Percentiles rank a stretch among this genome's conserved stretches.
Evolutionary conservation across 2,329 filamentous ascomycete genomes (phyloP).

Genomic region (Ophiocordyceps sinensis): DNA sequence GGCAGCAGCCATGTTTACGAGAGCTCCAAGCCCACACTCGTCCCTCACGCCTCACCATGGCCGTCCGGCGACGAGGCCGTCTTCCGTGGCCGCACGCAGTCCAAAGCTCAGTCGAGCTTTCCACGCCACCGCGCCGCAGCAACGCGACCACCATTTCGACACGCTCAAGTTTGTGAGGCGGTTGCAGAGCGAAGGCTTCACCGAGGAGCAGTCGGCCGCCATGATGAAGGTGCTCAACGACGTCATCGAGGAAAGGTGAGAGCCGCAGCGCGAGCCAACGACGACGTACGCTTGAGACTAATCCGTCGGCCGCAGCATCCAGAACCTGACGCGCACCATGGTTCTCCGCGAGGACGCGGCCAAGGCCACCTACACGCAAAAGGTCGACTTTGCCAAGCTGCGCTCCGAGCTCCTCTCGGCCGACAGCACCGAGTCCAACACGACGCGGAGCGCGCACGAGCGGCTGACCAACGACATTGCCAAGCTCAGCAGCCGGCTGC

Average conservation of each 20-base stretch:
- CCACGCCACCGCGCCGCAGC: constrained; percentile 44
- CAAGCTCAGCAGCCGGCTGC: constrained; percentile 75
- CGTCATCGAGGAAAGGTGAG: constrained; percentile 83
- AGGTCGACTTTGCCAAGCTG: constrained; percentile 95
- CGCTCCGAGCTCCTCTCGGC: constrained; percentile 85
- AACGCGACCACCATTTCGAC: constrained; percentile 88
- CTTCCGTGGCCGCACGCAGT: neutral
- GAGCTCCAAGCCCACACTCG: neutral
- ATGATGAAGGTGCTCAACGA: constrained; percentile 97
- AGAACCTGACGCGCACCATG: constrained; percentile 96
- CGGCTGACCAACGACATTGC: constrained; percentile 86
- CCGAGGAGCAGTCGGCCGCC: constrained; percentile 87
- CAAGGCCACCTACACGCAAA: constrained; percentile 68
- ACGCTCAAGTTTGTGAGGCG: constrained; percentile 94
- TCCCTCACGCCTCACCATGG: too few species aligned
- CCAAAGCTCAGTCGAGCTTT: constrained; percentile 34
- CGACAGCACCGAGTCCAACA: constrained; percentile 78
- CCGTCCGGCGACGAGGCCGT: neutral
- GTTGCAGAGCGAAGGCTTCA: constrained; percentile 82
- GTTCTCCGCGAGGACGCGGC: constrained; percentile 87
- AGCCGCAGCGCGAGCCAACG: neutral
- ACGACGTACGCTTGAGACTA: neutral
- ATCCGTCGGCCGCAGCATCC: constrained; percentile 46
- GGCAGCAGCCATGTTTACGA: constrained; percentile 1
- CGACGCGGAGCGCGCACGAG: constrained; percentile 83